Evolutionary conservation across 2,329 filamentous ascomycete species (phyloP), one percentile per base, ranked within the genome.

Genomic region (Fusarium virguliforme): DNA sequence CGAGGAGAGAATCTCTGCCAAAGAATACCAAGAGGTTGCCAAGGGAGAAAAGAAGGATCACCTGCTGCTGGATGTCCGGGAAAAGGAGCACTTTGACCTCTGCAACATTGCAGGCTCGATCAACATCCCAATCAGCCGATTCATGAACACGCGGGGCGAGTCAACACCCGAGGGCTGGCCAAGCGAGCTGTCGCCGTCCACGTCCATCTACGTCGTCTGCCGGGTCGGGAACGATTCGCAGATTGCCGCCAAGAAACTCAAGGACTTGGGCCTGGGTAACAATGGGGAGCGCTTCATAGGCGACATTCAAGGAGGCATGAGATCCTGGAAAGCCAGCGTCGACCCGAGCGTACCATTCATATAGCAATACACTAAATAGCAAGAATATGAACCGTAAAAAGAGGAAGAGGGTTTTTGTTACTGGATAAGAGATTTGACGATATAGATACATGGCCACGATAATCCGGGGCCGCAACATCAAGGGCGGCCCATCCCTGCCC

Each of bases 51-150:
- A 40, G 1, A 72, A 76, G 3, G 22, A 57, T 0, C 89, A 91
- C 59, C 77, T 93, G 1, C 81, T 98, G 3, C 80, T 98, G 3
- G 96, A 98, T 72, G 94, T 97, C 1, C 87, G 96, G 3, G 94
- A 97, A 73, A 89, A 89, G 74, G 92, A 94, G 30, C 94, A 97
- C 67, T 98, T 93, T 72, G 91, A 92, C 15, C 90, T 98, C 48
- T 94, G 92, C 70, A 90, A 86, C 67, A 85, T 99, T 8, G 84
- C 90, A 0, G 92, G 92, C 0, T 94, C 93, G 28, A 82, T 97
- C 56, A 98, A 94, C 73, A 79, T 94, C 1, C 92, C 83, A 0
- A 79, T 84, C 6, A 77, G 80, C 26, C 75, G 89, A 0, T 92
- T 91, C 75, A 92, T 89, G 12, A 84, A 80, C 1, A 81, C 89